Evolutionary conservation across 176 grass and related monocot genomes (phyloP).

Genomic region (Hordeum marinum): DNA sequence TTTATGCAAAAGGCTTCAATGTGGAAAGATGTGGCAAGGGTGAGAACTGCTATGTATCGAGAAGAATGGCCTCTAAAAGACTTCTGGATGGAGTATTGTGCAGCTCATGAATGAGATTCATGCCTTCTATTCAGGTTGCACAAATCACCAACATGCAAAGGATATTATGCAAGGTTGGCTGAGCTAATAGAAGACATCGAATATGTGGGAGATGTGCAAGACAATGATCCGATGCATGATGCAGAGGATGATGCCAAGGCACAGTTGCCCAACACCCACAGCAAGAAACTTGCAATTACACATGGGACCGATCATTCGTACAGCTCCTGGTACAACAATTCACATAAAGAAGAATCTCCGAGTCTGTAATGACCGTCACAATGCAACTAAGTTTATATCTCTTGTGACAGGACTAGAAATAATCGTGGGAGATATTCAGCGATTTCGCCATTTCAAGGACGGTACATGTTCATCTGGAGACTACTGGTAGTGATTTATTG

Average conservation of each 20-base stretch:
- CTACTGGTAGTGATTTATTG: constrained; percentile 59
- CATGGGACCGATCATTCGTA: constrained; percentile 63
- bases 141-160: constrained; percentile 61
- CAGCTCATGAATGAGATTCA: constrained; percentile 60
- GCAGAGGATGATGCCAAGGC: constrained; percentile 81
- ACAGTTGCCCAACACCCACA: constrained; percentile 68
- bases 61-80: constrained; percentile 62
- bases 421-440: constrained; percentile 74
- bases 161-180: constrained; percentile 54
- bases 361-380: constrained; percentile 74
- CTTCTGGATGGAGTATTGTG: constrained; percentile 61
- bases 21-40: constrained; percentile 65
- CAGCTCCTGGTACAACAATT: constrained; percentile 51
- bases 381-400: constrained; percentile 79
- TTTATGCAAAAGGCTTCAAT: constrained; percentile 71
- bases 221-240: constrained; percentile 62
- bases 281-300: constrained; percentile 76
- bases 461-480: constrained; percentile 81
- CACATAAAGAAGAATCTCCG: constrained; percentile 88
- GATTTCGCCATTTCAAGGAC: constrained; percentile 84
- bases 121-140: constrained; percentile 74
- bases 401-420: constrained; percentile 63
- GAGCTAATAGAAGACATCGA: constrained; percentile 62
- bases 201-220: constrained; percentile 58
- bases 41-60: constrained; percentile 77